A percentile compares a stretch with the other conserved stretches of the same genome.
Evolutionary conservation across 148 eudicot genomes (phyloP).

Genomic region (Dysphania ambrosioides): DNA sequence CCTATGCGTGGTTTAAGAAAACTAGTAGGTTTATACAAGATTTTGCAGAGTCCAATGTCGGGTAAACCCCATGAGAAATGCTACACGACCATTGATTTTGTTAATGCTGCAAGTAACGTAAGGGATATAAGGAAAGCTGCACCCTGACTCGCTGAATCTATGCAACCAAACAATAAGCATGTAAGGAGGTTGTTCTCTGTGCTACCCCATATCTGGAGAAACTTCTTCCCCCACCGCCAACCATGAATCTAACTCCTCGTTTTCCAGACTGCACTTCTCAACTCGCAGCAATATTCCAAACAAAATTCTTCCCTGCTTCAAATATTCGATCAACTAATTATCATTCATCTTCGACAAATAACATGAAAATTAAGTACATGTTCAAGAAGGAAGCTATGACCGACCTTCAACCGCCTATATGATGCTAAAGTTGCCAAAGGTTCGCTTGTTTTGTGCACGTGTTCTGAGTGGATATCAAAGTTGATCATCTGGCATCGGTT

Average conservation of each 20-base stretch:
- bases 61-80: too few relatives aligned
- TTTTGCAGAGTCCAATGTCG: background rate
- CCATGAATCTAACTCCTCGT: conserved; percentile 38
- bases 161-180: background rate
- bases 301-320: conserved; percentile 71
- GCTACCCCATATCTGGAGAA: conserved; percentile 36
- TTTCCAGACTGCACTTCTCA: conserved; percentile 28
- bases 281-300: conserved; percentile 71
- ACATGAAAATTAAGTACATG: background rate
- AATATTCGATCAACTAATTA: background rate
- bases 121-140: background rate
- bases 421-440: conserved; percentile 91
- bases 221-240: conserved; percentile 68
- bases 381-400: conserved; percentile 17
- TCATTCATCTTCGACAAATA: background rate
- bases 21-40: background rate
- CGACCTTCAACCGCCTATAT: conserved; percentile 78
- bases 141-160: background rate
- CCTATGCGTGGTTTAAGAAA: background rate
- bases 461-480: conserved; percentile 46
- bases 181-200: background rate
- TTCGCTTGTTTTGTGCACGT: conserved; percentile 56
- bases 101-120: background rate
- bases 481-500: conserved; percentile 96
- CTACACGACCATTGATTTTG: background rate